A percentile compares a stretch with the other conserved stretches of the same genome.
Conservation (phyloP, 768 basidiomycete species). For the Candolleomyces aberdarensis region DNA sequence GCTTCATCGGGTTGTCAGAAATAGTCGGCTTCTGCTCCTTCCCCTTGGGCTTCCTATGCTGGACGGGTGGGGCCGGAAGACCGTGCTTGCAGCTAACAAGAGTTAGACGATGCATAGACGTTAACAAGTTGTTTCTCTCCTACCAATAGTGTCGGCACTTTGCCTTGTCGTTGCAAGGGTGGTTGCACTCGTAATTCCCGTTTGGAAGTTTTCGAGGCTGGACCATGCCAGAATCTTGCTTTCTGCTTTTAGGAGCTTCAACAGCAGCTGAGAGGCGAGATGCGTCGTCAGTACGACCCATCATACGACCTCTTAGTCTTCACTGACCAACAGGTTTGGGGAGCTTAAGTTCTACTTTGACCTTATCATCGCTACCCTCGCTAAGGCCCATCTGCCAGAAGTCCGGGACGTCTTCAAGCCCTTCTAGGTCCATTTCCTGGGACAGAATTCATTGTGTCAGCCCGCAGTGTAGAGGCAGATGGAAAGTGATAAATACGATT, state of each 20-base stretch:
- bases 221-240: not conserved
- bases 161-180: conserved; percentile 74
- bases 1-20: not conserved
- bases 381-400: conserved; percentile 61
- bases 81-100: conserved; percentile 71
- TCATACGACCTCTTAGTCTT: no score
- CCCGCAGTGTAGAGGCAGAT: not conserved
- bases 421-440: conserved; percentile 64
- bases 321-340: not conserved
- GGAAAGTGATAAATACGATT: conserved; percentile 35
- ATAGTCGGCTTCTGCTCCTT: conserved; percentile 1
- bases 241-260: not conserved
- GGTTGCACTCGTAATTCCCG: conserved; percentile 76
- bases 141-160: conserved; percentile 79
- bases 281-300: no score
- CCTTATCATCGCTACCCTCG: conserved; percentile 27
- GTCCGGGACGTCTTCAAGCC: conserved; percentile 64
- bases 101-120: not conserved
- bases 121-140: conserved; percentile 9
- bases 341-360: not conserved
- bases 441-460: not conserved
- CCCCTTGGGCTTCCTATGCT: not conserved
- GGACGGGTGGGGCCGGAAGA: conserved; percentile 42
- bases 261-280: no score
- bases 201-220: conserved; percentile 42